Percentiles rank a stretch among this genome's conserved stretches.
phyloP scores from a whole-genome alignment of 352 stramenopile species.

The Pythium apleroticum region DNA sequence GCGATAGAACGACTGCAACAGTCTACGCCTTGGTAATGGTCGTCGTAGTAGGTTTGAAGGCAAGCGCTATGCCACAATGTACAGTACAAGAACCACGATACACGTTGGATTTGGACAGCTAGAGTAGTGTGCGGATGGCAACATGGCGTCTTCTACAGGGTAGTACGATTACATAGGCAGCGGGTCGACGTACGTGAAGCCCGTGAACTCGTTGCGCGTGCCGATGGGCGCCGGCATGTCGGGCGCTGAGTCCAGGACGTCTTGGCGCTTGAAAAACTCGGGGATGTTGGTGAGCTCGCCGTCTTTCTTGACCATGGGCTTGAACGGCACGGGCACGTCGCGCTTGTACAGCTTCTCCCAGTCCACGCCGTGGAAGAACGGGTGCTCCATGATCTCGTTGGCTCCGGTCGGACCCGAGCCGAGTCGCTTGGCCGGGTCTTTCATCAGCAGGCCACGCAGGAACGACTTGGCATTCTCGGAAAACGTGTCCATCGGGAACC shows the following conservation, averaged over 20 bases:
- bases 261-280: constrained; percentile 81
- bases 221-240: constrained; percentile 53
- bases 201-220: constrained; percentile 72
- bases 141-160: background rate
- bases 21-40: background rate
- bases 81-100: constrained; percentile 6
- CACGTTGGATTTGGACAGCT: constrained; percentile 3
- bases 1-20: background rate
- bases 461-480: constrained; percentile 75
- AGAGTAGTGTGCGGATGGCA: constrained; percentile 5
- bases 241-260: constrained; percentile 66
- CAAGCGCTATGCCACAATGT: background rate
- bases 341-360: constrained; percentile 83
- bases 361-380: constrained; percentile 76
- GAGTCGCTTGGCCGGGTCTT: constrained; percentile 74
- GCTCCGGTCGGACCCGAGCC: constrained; percentile 66
- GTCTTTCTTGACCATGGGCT: constrained; percentile 64
- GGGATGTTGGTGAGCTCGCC: constrained; percentile 76
- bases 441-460: constrained; percentile 67
- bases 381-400: constrained; percentile 82
- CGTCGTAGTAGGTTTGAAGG: background rate
- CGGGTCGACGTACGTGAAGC: constrained; percentile 79
- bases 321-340: constrained; percentile 64
- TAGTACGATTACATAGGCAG: constrained; percentile 42
- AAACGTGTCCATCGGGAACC: constrained; percentile 65